Evolutionary conservation across 2,329 filamentous ascomycete genomes (phyloP), one percentile per base, ranked within the genome.

Genomic region (Fonsecaea pedrosoi): DNA sequence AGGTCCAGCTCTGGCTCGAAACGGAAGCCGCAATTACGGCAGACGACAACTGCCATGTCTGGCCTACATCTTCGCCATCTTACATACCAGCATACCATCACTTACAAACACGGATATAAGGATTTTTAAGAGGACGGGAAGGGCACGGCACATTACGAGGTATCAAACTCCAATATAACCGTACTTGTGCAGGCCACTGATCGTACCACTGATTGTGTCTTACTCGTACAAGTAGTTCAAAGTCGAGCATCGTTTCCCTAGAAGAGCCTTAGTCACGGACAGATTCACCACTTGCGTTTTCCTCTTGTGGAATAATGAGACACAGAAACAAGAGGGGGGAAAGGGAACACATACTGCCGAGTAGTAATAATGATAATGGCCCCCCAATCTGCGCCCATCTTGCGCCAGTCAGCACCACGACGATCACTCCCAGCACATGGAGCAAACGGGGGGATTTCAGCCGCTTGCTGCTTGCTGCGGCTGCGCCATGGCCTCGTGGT

Each of bases 351-450:
- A 25, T 25, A 25, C 25, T 25, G 25, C 25, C 25, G 25, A 25
- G 25, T 25, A 25, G 25, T 25, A 25, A 25, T 25, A 25, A 25
- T 2, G 25, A 25, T 25, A 25, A 25, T 25, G 25, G 25, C 25
- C 25, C 25, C 18, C 40, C 40, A n/a, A 42, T 4, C 13, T 13
- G 40, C 15, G 15, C 40, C 40, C 40, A n/a, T n/a, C 15, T n/a
- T 32, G 15, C 50, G 60, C 50, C 50, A 60, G 58, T 60, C 58
- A 60, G 58, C 58, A 60, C 58, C n/a, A 40, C n/a, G 38, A 57
- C 25, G 40, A 32, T 34, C 12, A 15, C 13, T 45, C 21, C 25
- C 25, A 25, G 40, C 40, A 15, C 40, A 42, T 59, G 40, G 57
- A 15, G 4, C 25, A 25, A 25, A 25, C 25, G 25, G 25, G 25